Evolutionary conservation across 1,139 yeast genomes (phyloP), one percentile per base, ranked within the genome.

Genomic region (Maudiozyma humilis): DNA sequence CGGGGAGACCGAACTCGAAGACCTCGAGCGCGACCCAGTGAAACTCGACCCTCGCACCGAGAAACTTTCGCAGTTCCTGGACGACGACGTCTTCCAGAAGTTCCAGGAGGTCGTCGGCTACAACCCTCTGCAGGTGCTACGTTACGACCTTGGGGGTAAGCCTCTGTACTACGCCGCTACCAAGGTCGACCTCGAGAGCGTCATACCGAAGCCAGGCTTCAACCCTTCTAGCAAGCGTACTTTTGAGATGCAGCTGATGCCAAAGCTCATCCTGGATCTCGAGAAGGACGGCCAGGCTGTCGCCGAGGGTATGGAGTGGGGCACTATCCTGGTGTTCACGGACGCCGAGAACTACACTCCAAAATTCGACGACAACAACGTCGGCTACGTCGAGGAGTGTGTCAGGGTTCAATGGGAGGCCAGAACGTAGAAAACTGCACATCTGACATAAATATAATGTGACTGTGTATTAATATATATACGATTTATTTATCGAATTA

Each of bases 381-480:
- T 87, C 17, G 96, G 86, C 0, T 91, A 91, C 56, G 75, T 82
- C 1, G 88, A 85, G 59, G 98, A 91, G 63, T 85, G 83, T 82
- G 84, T 85, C 51, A 96, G 91, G 25, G 95, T 89, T 12, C 98
- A 91, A 65, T 91, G 97, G 97, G 98, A 91, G 63, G 59, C 63
- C 32, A 47, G 53, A 40, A 25, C 39, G 27, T 36, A 36, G 12
- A 15, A 6, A 34, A 3, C 14, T 32, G 4, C 15, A 7, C 33
- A 31, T 5, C 7, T 6, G 14, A 7, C 16, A 31, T 5, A 12
- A n/a, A n/a, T n/a, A n/a, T n/a, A n/a, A n/a, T n/a, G n/a, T n/a
- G n/a, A n/a, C 12, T 31, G 14, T 3, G 4, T 2, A 15, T 31
- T 7, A 5, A 31, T 31, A 6, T 4, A 31, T 31, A 31, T 31